These are phyloP conservation scores for Amesomyces nigricolor DNA, from an alignment of 2,329 filamentous ascomycete species.

Conservation along the genomic window DNA sequence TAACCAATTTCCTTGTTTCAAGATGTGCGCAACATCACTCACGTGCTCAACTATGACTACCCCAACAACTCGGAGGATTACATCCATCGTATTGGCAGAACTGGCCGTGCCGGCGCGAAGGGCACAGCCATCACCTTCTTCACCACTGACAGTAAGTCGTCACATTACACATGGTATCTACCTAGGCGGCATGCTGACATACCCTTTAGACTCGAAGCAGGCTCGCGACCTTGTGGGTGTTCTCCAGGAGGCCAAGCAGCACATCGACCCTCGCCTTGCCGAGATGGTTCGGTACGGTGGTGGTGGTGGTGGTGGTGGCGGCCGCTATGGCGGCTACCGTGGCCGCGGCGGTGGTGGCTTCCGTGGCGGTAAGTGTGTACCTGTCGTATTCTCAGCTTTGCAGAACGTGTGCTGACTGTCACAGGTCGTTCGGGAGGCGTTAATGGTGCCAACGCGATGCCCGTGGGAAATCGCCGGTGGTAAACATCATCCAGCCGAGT, in stretches of 20 bases:
- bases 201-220: constrained; percentile 71
- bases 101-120: constrained; percentile 86
- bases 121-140: constrained; percentile 98
- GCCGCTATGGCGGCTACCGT: constrained; percentile 67
- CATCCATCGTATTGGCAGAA: constrained; percentile 94
- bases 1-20: constrained; percentile 66
- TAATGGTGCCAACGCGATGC: constrained; percentile 42
- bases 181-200: constrained; percentile 32
- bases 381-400: constrained; percentile 32
- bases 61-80: constrained; percentile 99
- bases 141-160: constrained; percentile 91
- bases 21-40: constrained; percentile 99
- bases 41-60: constrained; percentile 99
- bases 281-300: constrained; percentile 95
- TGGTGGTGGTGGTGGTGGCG: constrained; percentile 74
- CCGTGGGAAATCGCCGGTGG: constrained; percentile 47
- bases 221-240: constrained; percentile 93
- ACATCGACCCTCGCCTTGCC: constrained; percentile 89
- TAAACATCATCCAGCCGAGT: constrained; percentile 30
- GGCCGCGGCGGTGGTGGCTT: constrained; percentile 44
- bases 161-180: background rate
- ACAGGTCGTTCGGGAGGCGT: constrained; percentile 15
- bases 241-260: constrained; percentile 93
- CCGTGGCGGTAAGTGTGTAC: constrained; percentile 45
- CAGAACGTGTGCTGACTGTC: constrained; percentile 1